phyloP scores from a whole-genome alignment of 116 monocot species.

The Dioscorea cayenensis region DNA sequence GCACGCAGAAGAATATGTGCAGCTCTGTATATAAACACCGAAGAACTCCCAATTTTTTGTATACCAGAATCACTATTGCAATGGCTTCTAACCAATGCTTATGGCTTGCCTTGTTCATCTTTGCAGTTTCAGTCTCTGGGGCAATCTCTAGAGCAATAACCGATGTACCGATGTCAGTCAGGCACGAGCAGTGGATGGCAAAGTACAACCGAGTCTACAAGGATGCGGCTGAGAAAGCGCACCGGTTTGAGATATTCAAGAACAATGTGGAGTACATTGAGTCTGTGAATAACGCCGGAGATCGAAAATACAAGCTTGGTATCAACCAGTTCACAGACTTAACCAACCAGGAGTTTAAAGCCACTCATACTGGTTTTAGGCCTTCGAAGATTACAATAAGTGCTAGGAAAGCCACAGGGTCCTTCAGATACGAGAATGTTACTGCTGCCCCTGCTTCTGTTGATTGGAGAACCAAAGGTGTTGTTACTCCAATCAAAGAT shows the following conservation, averaged over 20 bases:
- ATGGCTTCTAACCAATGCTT: neutral
- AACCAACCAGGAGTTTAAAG: constrained; percentile 10
- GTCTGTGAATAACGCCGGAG: neutral
- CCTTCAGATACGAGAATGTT: neutral
- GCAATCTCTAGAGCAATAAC: neutral
- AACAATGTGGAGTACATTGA: neutral
- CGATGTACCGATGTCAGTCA: neutral
- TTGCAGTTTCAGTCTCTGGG: neutral
- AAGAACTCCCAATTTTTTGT: no score
- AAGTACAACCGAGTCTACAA: neutral
- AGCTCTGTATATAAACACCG: no score
- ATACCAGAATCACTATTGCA: neutral
- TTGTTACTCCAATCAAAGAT: constrained; percentile 7
- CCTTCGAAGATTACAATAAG: no score
- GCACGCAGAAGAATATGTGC: no score
- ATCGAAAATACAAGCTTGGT: neutral
- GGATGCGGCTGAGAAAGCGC: neutral
- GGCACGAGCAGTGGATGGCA: neutral
- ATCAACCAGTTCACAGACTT: constrained; percentile 16
- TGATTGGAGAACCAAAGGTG: constrained; percentile 2
- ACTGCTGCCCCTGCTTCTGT: neutral
- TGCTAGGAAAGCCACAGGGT: neutral
- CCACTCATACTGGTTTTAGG: neutral
- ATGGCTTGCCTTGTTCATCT: neutral
- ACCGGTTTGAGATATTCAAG: constrained; percentile 5